Evolutionary conservation across 2,329 filamentous ascomycete species (phyloP).

Genomic region (Sporothrix variecibatus): DNA sequence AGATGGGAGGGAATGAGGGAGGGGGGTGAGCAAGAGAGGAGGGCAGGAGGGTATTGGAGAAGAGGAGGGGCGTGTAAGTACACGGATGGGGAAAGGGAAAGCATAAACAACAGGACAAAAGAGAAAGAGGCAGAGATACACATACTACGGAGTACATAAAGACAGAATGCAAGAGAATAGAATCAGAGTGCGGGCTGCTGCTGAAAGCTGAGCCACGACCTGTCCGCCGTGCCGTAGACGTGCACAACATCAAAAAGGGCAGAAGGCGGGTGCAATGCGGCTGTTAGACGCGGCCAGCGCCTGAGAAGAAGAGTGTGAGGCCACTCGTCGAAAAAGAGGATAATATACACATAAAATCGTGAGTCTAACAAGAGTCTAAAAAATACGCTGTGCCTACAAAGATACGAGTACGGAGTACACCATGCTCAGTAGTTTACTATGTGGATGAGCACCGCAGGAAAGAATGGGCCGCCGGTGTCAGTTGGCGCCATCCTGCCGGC

Average conservation of each 20-base stretch:
- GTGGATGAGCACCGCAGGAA: slow-evolving; percentile 14
- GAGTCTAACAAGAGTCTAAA: not conserved
- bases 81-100: slow-evolving; percentile 11
- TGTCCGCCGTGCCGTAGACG: slow-evolving; percentile 21
- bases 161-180: not conserved
- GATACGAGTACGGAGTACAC: not conserved
- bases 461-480: not conserved
- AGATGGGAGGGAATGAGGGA: not conserved
- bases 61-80: slow-evolving; percentile 4
- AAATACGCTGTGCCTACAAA: not conserved
- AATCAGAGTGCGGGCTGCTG: not conserved
- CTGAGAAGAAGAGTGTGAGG: not conserved
- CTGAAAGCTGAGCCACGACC: slow-evolving; percentile 12
- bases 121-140: not conserved
- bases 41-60: not conserved
- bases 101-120: not conserved
- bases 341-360: not conserved
- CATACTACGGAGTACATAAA: not conserved
- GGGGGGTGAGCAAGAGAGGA: not conserved
- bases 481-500: slow-evolving; percentile 1
- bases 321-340: not conserved
- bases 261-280: slow-evolving; percentile 17
- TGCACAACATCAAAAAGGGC: slow-evolving; percentile 18
- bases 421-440: not conserved
- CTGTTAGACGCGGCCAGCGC: slow-evolving; percentile 21